Evolutionary conservation across 805 yeast species (phyloP).

Genomic region (Scheffersomyces lignosus): DNA sequence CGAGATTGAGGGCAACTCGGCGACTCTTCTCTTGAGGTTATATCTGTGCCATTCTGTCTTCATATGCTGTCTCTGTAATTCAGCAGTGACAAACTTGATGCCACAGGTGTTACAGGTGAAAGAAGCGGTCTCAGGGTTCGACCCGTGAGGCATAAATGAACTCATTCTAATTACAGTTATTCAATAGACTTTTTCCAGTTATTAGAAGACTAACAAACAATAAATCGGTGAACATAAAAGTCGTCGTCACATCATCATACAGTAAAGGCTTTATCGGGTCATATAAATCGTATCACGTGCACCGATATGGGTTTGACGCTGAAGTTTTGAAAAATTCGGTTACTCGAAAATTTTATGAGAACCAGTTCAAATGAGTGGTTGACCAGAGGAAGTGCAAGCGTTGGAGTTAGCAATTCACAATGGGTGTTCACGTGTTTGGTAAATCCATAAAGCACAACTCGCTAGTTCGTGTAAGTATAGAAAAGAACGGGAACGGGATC

Average conservation of each 20-base stretch:
- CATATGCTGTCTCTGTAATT: constrained; percentile 89
- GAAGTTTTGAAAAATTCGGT: no score
- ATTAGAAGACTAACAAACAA: no score
- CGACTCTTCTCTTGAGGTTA: constrained; percentile 90
- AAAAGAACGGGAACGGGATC: background rate
- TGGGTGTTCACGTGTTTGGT: constrained; percentile 48
- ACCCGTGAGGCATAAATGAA: constrained; percentile 22
- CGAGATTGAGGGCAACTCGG: constrained; percentile 49
- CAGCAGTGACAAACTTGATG: constrained; percentile 77
- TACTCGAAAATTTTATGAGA: no score
- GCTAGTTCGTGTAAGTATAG: constrained; percentile 31
- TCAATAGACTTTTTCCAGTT: no score
- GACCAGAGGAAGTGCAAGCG: no score
- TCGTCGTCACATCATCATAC: no score
- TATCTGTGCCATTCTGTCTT: constrained; percentile 98
- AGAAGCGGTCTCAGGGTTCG: constrained; percentile 24
- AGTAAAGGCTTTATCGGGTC: no score
- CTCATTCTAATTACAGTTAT: constrained; percentile 6
- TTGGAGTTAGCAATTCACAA: no score
- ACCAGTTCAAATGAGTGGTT: no score
- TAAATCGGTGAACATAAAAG: no score
- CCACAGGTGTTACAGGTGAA: constrained; percentile 88
- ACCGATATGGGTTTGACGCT: no score
- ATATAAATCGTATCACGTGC: no score
- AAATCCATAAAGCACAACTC: constrained; percentile 44